Evolutionary conservation across 2,329 filamentous ascomycete genomes (phyloP), one percentile per base, ranked within the genome.

Genomic region (Penicillium digitatum): DNA sequence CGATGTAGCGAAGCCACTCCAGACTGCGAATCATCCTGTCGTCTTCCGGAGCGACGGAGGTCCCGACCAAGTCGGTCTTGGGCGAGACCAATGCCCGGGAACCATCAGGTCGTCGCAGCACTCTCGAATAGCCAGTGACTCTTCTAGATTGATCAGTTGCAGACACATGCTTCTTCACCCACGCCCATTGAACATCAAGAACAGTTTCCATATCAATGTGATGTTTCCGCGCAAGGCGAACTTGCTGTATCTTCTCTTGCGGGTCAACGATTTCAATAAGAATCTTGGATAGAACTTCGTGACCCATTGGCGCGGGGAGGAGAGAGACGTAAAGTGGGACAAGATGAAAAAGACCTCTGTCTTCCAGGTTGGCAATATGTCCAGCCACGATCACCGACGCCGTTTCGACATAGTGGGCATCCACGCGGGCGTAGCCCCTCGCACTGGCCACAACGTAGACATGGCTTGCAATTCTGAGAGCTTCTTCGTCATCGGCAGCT

Each of bases 301-400:
- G 86, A 58, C 82, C 81, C 59, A 87, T 81, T 12, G 83, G 77
- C 7, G 79, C 76, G 10, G 83, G 80, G 12, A 99, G 79, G 64
- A 90, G 87, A 9, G 90, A 90, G 59, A 89, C 92, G 71, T 99
- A 99, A 0, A 95, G 78, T 0, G 94, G 92, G 52, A 96, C 88
- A 39, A 94, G 76, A 59, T 93, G 87, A 56, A 88, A 84, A 52
- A 94, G 83, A 32, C 85, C 84, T 16, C 84, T 83, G 44, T 87
- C 80, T 40, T 89, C 85, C 35, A 99, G 76, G 57, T 88, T 86
- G 64, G 88, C 88, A 52, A 95, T 87, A 69, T 97, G 97, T 4
- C 84, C 86, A 1, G 88, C 85, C 49, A 96, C 79, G 44, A 93
- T 84, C 65, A 73, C 56, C 8, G 72, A 71, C 3, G 70, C 68